These are phyloP conservation scores for Sclerotiophoma versabilis DNA, from an alignment of 2,329 filamentous ascomycete genomes.

Conservation along the genomic window DNA sequence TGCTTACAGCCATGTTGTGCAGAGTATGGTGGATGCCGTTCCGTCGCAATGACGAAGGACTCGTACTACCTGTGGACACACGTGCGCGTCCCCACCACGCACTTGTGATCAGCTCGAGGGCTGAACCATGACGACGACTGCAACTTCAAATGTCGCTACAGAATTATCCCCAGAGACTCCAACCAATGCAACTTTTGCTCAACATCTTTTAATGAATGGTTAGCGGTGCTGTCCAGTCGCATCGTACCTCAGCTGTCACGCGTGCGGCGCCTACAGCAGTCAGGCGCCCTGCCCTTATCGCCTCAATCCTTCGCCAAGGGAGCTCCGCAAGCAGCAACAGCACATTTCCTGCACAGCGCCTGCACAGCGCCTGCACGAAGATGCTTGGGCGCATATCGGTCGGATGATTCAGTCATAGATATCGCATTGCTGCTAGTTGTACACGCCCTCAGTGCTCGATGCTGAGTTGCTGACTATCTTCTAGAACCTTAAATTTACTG, in stretches of 20 bases:
- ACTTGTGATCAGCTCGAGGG: background rate
- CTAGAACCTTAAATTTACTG: background rate
- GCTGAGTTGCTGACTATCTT: background rate
- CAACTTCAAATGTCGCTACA: background rate
- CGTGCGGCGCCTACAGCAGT: constrained; percentile 1
- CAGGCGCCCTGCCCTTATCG: background rate
- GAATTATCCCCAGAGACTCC: background rate
- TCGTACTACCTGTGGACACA: background rate
- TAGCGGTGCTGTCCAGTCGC: background rate
- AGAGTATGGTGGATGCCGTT: background rate
- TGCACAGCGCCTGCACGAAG: background rate
- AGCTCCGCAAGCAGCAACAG: background rate
- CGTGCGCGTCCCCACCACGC: background rate
- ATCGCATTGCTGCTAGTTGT: background rate
- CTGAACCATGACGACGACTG: background rate
- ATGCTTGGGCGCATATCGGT: background rate
- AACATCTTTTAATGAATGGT: too few species aligned
- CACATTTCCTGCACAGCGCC: background rate
- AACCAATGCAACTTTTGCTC: background rate
- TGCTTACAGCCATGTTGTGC: constrained; percentile 13
- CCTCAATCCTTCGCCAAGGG: constrained; percentile 6
- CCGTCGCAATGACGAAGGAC: background rate
- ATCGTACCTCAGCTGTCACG: background rate
- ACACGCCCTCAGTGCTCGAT: background rate
- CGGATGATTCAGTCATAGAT: background rate